phyloP scores from a whole-genome alignment of 2,329 filamentous ascomycete species.

The Aureobasidium sp. region DNA sequence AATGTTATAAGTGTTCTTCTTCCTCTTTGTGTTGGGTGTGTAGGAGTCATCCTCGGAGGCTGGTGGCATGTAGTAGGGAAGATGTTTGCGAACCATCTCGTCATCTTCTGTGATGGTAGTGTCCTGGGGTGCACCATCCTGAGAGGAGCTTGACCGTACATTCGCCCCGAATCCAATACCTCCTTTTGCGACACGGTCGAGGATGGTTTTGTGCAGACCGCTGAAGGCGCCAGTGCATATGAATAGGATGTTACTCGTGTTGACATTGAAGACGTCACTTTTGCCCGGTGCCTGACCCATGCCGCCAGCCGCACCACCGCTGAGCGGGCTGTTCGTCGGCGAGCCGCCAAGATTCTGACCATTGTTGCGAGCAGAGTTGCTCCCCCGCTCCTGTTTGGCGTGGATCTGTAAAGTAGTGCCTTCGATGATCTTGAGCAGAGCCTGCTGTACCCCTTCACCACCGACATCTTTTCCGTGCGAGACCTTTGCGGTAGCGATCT shows the following conservation, averaged over 20 bases:
- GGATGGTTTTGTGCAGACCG: constrained; percentile 77
- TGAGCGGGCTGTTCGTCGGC: constrained; percentile 33
- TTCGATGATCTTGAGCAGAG: constrained; percentile 90
- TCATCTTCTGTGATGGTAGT: constrained; percentile 55
- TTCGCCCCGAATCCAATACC: constrained; percentile 89
- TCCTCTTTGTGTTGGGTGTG: constrained; percentile 61
- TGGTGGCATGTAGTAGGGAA: constrained; percentile 44
- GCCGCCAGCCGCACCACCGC: constrained; percentile 24
- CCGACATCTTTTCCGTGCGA: constrained; percentile 88
- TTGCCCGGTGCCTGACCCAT: constrained; percentile 36
- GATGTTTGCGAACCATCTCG: constrained; percentile 40
- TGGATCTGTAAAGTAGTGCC: constrained; percentile 89
- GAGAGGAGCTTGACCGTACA: constrained; percentile 50
- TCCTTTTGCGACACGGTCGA: constrained; percentile 77
- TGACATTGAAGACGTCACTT: constrained; percentile 62
- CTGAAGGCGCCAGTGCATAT: constrained; percentile 95
- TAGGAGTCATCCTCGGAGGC: constrained; percentile 35
- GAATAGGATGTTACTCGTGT: constrained; percentile 95
- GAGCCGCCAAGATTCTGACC: constrained; percentile 20
- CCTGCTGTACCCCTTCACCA: constrained; percentile 94
- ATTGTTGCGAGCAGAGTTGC: constrained; percentile 18
- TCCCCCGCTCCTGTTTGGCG: constrained; percentile 66
- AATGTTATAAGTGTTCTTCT: constrained; percentile 64
- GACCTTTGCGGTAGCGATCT: constrained; percentile 83
- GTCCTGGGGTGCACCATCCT: constrained; percentile 47